Conservation (phyloP, 768 basidiomycete species). For the Macrocybe gigantea region DNA sequence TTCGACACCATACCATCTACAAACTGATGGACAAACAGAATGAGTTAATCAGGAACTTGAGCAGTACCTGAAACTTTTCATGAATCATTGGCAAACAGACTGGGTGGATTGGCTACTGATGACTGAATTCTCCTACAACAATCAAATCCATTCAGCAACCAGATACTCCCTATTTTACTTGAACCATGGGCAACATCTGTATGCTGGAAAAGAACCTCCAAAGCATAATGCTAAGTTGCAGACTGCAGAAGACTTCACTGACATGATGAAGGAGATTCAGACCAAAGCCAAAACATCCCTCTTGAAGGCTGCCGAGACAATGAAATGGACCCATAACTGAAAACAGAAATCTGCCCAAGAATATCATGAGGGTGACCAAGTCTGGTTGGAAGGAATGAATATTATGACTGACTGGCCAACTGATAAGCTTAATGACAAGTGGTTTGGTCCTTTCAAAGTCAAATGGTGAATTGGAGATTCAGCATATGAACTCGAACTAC, state of each 20-base stretch:
- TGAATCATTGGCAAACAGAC: constrained; percentile 20
- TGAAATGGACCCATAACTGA: constrained; percentile 12
- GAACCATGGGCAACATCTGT: constrained; percentile 21
- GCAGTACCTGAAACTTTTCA: constrained; percentile 20
- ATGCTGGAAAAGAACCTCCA: constrained; percentile 8
- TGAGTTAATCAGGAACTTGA: constrained; percentile 1
- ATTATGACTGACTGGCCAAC: constrained; percentile 10
- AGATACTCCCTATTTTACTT: constrained; percentile 23
- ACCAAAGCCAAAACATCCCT: constrained; percentile 11
- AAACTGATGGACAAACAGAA: no score
- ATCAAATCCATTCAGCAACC: constrained; percentile 16
- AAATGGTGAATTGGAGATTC: not conserved
- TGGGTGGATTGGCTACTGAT: constrained; percentile 23
- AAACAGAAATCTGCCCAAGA: not conserved
- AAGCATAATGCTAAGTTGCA: constrained; percentile 9
- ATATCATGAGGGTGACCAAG: constrained; percentile 12
- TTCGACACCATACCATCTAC: no score
- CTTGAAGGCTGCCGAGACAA: constrained; percentile 12
- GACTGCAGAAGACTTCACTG: constrained; percentile 13
- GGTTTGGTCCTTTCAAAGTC: constrained; percentile 21
- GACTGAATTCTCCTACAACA: constrained; percentile 28
- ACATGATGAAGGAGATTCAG: constrained; percentile 13
- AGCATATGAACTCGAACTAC: not conserved
- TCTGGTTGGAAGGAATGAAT: constrained; percentile 15
- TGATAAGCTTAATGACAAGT: not conserved